phyloP scores from a whole-genome alignment of 352 stramenopile genomes.

The Aphanomyces euteiches region DNA sequence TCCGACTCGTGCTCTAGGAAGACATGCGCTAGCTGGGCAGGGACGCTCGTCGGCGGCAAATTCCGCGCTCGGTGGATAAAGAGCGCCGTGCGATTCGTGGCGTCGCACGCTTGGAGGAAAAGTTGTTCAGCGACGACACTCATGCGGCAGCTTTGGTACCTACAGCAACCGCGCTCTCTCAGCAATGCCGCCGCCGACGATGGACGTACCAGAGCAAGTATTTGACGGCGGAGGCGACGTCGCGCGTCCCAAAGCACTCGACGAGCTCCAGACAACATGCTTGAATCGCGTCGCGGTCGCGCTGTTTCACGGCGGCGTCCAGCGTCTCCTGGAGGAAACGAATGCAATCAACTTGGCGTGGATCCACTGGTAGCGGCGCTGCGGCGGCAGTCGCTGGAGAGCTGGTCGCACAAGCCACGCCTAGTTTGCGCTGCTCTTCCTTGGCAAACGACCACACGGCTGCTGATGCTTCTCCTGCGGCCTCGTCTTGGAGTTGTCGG shows the following conservation, averaged over 20 bases:
- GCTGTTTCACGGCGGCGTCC: conserved; percentile 49
- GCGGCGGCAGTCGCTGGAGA: background rate
- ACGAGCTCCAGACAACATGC: conserved; percentile 56
- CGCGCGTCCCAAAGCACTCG: conserved; percentile 48
- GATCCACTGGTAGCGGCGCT: conserved; percentile 22
- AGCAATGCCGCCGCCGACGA: background rate
- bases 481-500: conserved; percentile 6
- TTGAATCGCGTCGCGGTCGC: conserved; percentile 37
- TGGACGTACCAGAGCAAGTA: conserved; percentile 52
- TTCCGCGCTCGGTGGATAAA: conserved; percentile 41
- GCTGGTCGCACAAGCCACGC: conserved; percentile 1
- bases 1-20: conserved; percentile 66
- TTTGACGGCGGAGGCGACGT: conserved; percentile 47
- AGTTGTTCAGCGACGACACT: conserved; percentile 7
- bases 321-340: conserved; percentile 38
- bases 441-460: background rate
- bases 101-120: conserved; percentile 5
- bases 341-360: conserved; percentile 34
- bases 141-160: conserved; percentile 27
- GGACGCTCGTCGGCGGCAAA: conserved; percentile 50
- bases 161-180: background rate
- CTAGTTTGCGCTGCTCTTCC: conserved; percentile 24
- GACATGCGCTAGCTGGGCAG: conserved; percentile 61
- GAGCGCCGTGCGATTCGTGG: conserved; percentile 44
- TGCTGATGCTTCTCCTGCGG: too few species aligned